Conservation (phyloP, 768 basidiomycete genomes). For the Podaxis sp. region DNA sequence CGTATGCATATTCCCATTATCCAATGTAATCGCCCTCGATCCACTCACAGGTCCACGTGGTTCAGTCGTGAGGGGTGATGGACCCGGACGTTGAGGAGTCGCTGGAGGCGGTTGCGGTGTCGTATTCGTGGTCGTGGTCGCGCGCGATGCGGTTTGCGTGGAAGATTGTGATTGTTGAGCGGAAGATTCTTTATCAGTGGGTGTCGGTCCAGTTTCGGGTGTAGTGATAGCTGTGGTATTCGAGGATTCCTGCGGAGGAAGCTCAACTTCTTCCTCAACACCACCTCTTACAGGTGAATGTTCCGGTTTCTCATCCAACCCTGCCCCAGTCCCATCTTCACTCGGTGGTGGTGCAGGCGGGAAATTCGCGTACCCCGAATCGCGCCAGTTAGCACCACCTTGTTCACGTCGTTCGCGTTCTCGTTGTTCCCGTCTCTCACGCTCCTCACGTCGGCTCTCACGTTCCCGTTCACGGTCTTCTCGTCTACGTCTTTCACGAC, state of each 20-base stretch:
- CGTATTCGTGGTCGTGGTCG: conserved; percentile 2
- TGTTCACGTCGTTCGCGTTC: conserved; percentile 16
- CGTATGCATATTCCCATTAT: conserved; percentile 37
- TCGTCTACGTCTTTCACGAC: background rate
- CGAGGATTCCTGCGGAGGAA: background rate
- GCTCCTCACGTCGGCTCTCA: conserved; percentile 7
- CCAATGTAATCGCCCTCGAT: conserved; percentile 33
- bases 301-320: conserved; percentile 15
- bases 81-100: background rate
- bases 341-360: conserved; percentile 29
- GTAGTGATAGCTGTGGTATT: conserved; percentile 13
- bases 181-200: background rate
- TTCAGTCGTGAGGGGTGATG: conserved; percentile 1
- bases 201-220: conserved; percentile 10
- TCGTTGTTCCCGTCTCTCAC: conserved; percentile 16
- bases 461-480: background rate
- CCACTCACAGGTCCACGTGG: conserved; percentile 17
- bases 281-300: conserved; percentile 9
- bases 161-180: background rate
- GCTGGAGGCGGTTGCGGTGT: conserved; percentile 7
- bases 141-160: background rate
- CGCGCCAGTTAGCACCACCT: conserved; percentile 2
- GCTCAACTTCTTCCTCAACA: background rate
- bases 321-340: conserved; percentile 22
- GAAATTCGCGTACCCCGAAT: conserved; percentile 14